Conservation (phyloP, 2,329 filamentous ascomycete genomes). For the Dothistroma pini region DNA sequence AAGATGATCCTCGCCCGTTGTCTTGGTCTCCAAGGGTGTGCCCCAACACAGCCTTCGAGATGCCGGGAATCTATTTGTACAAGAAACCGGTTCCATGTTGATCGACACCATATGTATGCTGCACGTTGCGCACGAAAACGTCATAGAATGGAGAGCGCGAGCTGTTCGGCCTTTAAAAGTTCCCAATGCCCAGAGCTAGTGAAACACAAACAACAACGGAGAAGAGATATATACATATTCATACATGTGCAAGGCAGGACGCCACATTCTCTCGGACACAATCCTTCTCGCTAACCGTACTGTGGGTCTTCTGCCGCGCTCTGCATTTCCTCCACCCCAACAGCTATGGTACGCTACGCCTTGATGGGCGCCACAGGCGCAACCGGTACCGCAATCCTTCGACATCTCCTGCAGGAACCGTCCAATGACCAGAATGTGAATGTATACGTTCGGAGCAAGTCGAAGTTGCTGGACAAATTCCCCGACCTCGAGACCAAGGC, state of each 20-base stretch:
- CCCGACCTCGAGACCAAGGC: constrained; percentile 17
- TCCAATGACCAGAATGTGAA: constrained; percentile 21
- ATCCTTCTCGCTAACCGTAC: background rate
- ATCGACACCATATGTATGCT: background rate
- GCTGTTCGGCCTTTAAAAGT: background rate
- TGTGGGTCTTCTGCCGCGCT: background rate
- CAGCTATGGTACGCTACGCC: constrained; percentile 7
- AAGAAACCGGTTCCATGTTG: background rate
- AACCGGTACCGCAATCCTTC: constrained; percentile 21
- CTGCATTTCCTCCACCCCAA: background rate
- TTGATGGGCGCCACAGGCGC: constrained; percentile 23
- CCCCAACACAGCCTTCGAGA: background rate
- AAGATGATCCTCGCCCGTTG: background rate
- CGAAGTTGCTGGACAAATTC: constrained; percentile 22
- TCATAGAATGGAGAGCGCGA: background rate
- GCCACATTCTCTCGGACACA: background rate
- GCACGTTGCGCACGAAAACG: background rate
- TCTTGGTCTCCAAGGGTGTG: background rate
- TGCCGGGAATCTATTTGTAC: background rate
- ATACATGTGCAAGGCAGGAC: background rate
- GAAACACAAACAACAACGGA: background rate
- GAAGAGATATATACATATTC: background rate
- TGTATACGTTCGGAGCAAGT: constrained; percentile 23
- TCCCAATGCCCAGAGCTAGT: background rate
- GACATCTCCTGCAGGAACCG: constrained; percentile 14